A percentile compares a stretch with the other conserved stretches of the same genome.
Evolutionary conservation across 2,329 filamentous ascomycete species (phyloP).

Genomic region (Fusarium secorum): DNA sequence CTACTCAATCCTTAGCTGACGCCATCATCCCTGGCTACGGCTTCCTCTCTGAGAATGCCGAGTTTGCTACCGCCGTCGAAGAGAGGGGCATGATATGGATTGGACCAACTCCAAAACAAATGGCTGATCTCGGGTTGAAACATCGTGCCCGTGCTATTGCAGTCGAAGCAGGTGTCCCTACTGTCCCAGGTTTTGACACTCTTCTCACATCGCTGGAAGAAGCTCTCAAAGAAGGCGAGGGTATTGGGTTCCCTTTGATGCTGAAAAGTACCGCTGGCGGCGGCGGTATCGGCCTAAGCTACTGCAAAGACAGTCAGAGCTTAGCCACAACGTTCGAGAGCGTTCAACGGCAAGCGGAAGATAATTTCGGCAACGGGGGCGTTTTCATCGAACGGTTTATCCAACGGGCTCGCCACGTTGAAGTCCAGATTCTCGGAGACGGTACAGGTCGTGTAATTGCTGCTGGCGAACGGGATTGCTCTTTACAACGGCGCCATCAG

Average conservation of each 20-base stretch:
- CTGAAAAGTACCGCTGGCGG: slow-evolving; percentile 58
- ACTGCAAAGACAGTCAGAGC: slow-evolving; percentile 44
- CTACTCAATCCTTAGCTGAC: slow-evolving; percentile 57
- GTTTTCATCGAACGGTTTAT: slow-evolving; percentile 55
- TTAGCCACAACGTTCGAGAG: slow-evolving; percentile 47
- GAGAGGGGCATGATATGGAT: slow-evolving; percentile 65
- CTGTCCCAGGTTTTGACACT: slow-evolving; percentile 46
- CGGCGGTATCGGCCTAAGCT: slow-evolving; percentile 54
- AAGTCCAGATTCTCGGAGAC: slow-evolving; percentile 60
- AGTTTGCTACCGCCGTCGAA: slow-evolving; percentile 63
- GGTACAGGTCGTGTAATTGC: slow-evolving; percentile 51
- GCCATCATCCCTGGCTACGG: slow-evolving; percentile 74
- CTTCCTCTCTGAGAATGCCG: slow-evolving; percentile 69
- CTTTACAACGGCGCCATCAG: slow-evolving; percentile 59
- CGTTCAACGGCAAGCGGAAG: slow-evolving; percentile 50
- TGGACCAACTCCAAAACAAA: slow-evolving; percentile 61
- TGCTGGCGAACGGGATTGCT: slow-evolving; percentile 59
- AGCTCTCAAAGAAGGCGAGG: slow-evolving; percentile 39
- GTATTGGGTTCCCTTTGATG: slow-evolving; percentile 53
- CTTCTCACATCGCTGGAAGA: slow-evolving; percentile 43
- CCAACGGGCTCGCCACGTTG: slow-evolving; percentile 54
- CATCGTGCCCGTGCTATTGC: slow-evolving; percentile 49
- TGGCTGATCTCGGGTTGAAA: slow-evolving; percentile 50
- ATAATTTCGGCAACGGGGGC: slow-evolving; percentile 52
- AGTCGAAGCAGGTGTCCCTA: slow-evolving; percentile 42